These are phyloP conservation scores for Arthrocladium fulminans DNA, from an alignment of 2,329 filamentous ascomycete species.

Conservation along the genomic window DNA sequence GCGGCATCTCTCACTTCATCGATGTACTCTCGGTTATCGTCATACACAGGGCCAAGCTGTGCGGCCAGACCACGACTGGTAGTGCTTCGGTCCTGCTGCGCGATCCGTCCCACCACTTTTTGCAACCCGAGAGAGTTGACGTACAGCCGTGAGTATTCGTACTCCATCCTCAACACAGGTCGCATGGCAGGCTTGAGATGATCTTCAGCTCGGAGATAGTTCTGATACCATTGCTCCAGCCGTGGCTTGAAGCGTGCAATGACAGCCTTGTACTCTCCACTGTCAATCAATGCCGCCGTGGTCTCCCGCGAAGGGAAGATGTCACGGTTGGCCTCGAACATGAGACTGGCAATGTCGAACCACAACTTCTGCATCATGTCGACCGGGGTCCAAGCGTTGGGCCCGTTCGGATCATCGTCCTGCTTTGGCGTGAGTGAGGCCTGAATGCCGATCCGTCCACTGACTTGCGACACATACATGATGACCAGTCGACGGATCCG, in stretches of 20 bases:
- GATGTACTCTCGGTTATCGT: slow-evolving; percentile 52
- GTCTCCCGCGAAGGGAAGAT: slow-evolving; percentile 80
- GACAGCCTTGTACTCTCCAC: slow-evolving; percentile 69
- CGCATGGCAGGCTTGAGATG: slow-evolving; percentile 36
- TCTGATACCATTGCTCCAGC: slow-evolving; percentile 66
- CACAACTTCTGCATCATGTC: slow-evolving; percentile 69
- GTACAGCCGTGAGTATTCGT: slow-evolving; percentile 61
- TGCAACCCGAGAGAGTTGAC: slow-evolving; percentile 90
- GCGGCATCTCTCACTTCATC: slow-evolving; percentile 54
- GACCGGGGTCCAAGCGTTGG: slow-evolving; percentile 32
- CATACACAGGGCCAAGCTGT: slow-evolving; percentile 17
- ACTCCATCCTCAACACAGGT: slow-evolving; percentile 84
- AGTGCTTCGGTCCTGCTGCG: slow-evolving; percentile 18
- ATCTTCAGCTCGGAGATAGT: slow-evolving; percentile 67
- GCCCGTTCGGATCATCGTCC: slow-evolving; percentile 27
- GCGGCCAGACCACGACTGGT: slow-evolving; percentile 12
- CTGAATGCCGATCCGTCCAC: slow-evolving; percentile 81
- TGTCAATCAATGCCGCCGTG: slow-evolving; percentile 81
- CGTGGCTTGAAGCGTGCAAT: slow-evolving; percentile 75
- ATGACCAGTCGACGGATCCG: slow-evolving; percentile 79
- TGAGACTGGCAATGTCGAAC: slow-evolving; percentile 85
- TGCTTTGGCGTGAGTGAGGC: slow-evolving; percentile 68
- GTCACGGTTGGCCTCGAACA: slow-evolving; percentile 81
- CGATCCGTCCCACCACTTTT: slow-evolving; percentile 66
- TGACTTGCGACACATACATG: slow-evolving; percentile 89